Base-by-base conservation (phyloP, 2,329 filamentous ascomycete species). In the Phialemonium atrogriseum region DNA sequence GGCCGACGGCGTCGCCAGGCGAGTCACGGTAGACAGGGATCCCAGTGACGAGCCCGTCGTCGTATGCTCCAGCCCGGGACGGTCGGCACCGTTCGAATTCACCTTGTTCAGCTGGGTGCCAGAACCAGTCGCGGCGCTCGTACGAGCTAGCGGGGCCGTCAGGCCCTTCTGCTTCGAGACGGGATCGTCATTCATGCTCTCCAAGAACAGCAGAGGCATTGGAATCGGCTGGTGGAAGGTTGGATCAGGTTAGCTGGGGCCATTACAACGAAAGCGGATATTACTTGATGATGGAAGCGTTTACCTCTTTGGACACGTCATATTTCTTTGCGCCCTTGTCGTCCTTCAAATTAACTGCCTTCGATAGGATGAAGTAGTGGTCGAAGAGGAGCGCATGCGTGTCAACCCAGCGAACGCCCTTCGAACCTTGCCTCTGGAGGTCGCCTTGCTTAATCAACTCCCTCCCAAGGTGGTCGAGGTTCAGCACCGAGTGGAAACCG, bases 381-480 rank as follows among this genome's bases (percentile, higher is more conserved):
- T 98, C 93, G 50, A 98, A 96, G 1, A 98, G 70, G 27, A 98
- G 72, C 3, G 85, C 87, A 52, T 95, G 87, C 1, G 85, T 93
- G 48, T 98, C 91, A 7, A 96, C 78, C 81, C 89, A 94, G 41
- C 80, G 81, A 51, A 96, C 91, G 35, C 87, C 79, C 53, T 84
- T 93, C 25, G 80, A 84, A 34, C 89, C 87, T 64, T 87, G 82
- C 40, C 91, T 73, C 53, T 93, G 86, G 35, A 98, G 62, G 46
- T 96, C 88, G 35, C 91, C 91, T 46, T 88, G 77, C 55, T 81
- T 81, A 39, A 98, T 82, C 34, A 98, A 71, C 50, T 94, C 82
- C 41, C 91, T 77, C 10, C 89, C 89, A n/a, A 95, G 72, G 51
- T 96, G 89, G 45, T 94, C 85, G 10, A 98, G 70, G 48, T 96